These are phyloP conservation scores for Suhomyces maxii DNA, from an alignment of 1,139 yeast species.

Conservation along the genomic window DNA sequence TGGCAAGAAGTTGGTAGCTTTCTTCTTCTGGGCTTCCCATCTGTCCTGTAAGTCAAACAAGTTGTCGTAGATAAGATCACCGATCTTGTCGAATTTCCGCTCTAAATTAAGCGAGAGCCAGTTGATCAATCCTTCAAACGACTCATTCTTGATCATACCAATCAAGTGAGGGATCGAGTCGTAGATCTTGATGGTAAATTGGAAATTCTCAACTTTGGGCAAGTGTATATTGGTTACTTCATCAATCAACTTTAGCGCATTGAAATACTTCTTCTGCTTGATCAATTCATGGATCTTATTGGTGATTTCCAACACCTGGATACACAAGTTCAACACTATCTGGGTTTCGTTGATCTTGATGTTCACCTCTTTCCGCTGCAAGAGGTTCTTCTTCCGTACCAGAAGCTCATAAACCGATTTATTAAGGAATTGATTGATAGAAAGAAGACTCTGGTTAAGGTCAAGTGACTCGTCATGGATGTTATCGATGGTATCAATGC, in stretches of 20 bases:
- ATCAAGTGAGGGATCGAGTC: constrained; percentile 78
- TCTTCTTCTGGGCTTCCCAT: constrained; percentile 51
- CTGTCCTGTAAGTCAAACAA: constrained; percentile 53
- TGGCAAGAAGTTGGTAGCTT: constrained; percentile 41
- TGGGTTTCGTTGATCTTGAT: constrained; percentile 64
- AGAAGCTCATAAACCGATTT: constrained; percentile 66
- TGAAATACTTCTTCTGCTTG: constrained; percentile 72
- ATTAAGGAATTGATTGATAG: constrained; percentile 53
- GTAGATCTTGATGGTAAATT: constrained; percentile 70
- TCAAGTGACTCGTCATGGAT: constrained; percentile 56
- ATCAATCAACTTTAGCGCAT: constrained; percentile 81
- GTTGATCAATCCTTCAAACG: constrained; percentile 68
- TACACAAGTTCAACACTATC: constrained; percentile 62
- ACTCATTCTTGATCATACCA: constrained; percentile 73
- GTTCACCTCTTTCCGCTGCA: constrained; percentile 58
- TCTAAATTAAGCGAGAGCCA: constrained; percentile 70
- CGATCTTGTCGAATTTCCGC: constrained; percentile 59
- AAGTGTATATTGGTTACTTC: constrained; percentile 68
- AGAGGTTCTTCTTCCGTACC: constrained; percentile 53
- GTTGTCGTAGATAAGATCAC: constrained; percentile 57
- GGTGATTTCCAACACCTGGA: constrained; percentile 82
- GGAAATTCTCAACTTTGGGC: constrained; percentile 70
- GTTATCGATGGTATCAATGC: constrained; percentile 55
- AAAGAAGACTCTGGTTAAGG: constrained; percentile 53
- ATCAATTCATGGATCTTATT: constrained; percentile 84